A percentile compares a stretch with the other conserved stretches of the same genome.
These are phyloP conservation scores for Zygosaccharomyces kombuchaensis DNA, from an alignment of 805 yeast genomes.

Conservation along the genomic window DNA sequence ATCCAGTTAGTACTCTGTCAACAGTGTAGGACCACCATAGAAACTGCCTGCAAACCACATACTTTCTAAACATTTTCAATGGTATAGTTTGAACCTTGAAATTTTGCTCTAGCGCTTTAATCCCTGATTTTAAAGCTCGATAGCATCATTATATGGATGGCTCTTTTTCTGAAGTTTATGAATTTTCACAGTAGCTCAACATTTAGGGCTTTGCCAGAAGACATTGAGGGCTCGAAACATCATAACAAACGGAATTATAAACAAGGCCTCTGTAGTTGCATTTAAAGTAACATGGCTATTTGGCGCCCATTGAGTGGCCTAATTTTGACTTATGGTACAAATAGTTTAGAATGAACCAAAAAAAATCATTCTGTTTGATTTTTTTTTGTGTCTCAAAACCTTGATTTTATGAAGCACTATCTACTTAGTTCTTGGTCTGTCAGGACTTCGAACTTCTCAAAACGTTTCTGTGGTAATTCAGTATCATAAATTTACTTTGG, in stretches of 20 bases:
- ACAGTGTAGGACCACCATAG: not conserved
- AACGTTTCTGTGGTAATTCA: no score
- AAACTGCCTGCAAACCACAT: not conserved
- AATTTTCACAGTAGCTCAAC: not conserved
- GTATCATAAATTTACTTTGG: no score
- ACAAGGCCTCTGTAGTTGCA: not conserved
- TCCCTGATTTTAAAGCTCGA: not conserved
- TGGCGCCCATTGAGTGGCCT: no score
- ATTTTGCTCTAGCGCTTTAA: not conserved
- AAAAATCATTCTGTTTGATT: no score
- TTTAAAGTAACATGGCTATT: no score
- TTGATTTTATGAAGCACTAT: no score
- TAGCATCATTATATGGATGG: not conserved
- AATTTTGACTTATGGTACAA: no score
- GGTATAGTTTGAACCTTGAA: not conserved
- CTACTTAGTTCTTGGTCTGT: no score
- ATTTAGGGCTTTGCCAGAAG: not conserved
- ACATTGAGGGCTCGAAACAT: not conserved
- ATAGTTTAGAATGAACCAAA: no score
- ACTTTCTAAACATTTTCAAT: slow-evolving; percentile 3
- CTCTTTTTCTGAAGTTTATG: not conserved
- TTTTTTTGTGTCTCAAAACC: no score
- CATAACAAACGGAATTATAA: not conserved
- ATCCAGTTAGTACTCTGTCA: not conserved
- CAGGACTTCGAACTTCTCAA: no score